Conservation (phyloP, 2,329 filamentous ascomycete species). For the Pyrenochaeta sp. region DNA sequence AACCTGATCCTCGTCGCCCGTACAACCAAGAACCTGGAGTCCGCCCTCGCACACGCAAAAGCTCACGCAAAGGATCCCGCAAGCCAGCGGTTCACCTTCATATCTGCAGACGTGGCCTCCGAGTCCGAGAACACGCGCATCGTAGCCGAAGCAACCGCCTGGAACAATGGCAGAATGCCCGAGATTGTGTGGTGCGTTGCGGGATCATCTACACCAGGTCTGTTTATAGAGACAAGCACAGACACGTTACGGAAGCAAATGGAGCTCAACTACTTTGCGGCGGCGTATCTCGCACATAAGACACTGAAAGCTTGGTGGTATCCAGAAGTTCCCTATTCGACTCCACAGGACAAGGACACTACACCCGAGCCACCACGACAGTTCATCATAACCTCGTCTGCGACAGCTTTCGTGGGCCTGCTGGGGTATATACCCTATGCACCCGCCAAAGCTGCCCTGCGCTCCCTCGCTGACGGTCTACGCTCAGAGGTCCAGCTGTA, state of each 20-base stretch:
- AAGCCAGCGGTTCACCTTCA: slow-evolving; percentile 81
- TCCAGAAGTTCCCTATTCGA: slow-evolving; percentile 41
- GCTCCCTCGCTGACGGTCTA: slow-evolving; percentile 82
- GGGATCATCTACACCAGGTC: slow-evolving; percentile 74
- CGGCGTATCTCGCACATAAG: slow-evolving; percentile 84
- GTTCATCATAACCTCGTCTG: slow-evolving; percentile 86
- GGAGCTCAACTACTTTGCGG: slow-evolving; percentile 92
- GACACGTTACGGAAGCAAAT: slow-evolving; percentile 77
- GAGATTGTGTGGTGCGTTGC: slow-evolving; percentile 94
- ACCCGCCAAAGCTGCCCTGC: slow-evolving; percentile 84
- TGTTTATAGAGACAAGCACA: slow-evolving; percentile 79
- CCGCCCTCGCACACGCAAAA: slow-evolving; percentile 73
- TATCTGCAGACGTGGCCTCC: slow-evolving; percentile 81
- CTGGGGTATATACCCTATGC: slow-evolving; percentile 86
- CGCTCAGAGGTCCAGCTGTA: slow-evolving; percentile 87
- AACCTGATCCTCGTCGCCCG: slow-evolving; percentile 87
- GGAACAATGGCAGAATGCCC: slow-evolving; percentile 77
- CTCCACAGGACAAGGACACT: slow-evolving; percentile 29
- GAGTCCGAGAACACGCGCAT: slow-evolving; percentile 74
- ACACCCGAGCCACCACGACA: slow-evolving; percentile 65
- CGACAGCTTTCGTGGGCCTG: slow-evolving; percentile 77
- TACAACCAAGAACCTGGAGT: slow-evolving; percentile 75
- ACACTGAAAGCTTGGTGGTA: slow-evolving; percentile 78
- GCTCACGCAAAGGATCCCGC: slow-evolving; percentile 70
- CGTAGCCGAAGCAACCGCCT: slow-evolving; percentile 74